Evolutionary conservation across 140 eudicot species (phyloP), one percentile per base, ranked within the genome.

Genomic region (Cichorium intybus): DNA sequence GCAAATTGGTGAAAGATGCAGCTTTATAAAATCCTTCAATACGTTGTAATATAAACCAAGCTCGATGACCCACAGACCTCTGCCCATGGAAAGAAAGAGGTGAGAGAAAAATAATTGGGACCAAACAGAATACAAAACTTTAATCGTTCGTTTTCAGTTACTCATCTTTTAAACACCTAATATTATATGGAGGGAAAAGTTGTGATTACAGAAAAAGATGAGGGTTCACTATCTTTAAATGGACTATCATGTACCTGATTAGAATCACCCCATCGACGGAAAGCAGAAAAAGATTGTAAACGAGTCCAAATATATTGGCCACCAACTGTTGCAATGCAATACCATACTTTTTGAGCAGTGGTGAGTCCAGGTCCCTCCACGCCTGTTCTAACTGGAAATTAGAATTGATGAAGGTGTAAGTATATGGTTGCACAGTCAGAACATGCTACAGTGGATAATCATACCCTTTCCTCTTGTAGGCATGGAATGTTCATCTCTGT

Each of bases 331-430:
- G 96, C 96, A 66, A 88, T 49, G 65, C 97, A 90, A 69, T 90
- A 90, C 94, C 83, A 93, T 41, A 93, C 7, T 70, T 93, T 93
- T 81, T 88, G 97, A 47, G 90, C 80, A 68, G 79, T 81, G 1
- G 99, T 81, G 15, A 88, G 88, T 60, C 99, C 97, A 33, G 99
- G 94, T 62, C 99, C 99, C 74, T 93, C 99, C 73, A 93, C 81
- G 17, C 99, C 99, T 31, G 86, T 93, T 62, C 95, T 81, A 53
- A 93, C 97, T 93, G 84, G 51, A 64, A 60, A 17, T 5, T 56
- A 45, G 64, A n/a, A 39, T 37, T 16, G 46, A 76, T 17, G 34
- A 39, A 58, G 45, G 63, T 24, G 51, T 22, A 20, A 31, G 43
- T n/a, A n/a, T n/a, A n/a, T n/a, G n/a, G n/a, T n/a, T n/a, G 55